These are phyloP conservation scores for Nelumbo lutea DNA, from an alignment of 164 flowering plant species.

Conservation along the genomic window DNA sequence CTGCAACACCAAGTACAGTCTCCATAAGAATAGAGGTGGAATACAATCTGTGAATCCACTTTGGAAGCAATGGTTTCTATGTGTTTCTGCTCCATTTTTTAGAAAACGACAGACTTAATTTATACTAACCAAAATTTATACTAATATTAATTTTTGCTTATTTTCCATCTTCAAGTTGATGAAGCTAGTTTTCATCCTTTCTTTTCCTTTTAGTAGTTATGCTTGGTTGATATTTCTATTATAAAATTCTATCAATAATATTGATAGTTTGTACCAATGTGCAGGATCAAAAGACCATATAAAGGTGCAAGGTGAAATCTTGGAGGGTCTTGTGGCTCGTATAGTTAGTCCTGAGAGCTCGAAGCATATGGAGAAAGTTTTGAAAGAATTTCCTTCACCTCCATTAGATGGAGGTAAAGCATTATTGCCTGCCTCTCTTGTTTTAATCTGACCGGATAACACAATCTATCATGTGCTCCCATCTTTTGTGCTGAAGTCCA, in stretches of 20 bases:
- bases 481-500: background rate
- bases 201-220: background rate
- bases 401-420: constrained; percentile 56
- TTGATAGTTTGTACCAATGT: background rate
- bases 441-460: background rate
- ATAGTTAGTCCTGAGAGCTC: constrained; percentile 78
- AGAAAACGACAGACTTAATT: too few species aligned
- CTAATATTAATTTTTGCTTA: background rate
- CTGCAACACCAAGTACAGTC: too few species aligned
- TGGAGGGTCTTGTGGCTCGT: constrained; percentile 98
- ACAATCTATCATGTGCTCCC: background rate
- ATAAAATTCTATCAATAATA: background rate
- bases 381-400: constrained; percentile 56
- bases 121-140: too few species aligned
- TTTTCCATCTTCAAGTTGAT: background rate
- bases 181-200: background rate
- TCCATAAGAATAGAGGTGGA: too few species aligned
- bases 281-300: constrained; percentile 88
- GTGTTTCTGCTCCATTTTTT: too few species aligned
- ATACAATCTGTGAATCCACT: too few species aligned
- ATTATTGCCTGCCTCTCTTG: background rate
- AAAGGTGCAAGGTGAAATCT: constrained; percentile 87
- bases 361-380: constrained; percentile 64
- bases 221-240: background rate
- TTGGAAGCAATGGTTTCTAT: too few species aligned